phyloP scores from a whole-genome alignment of 371 early-diverging fungal species.

The Rhizopus arrhizus region DNA sequence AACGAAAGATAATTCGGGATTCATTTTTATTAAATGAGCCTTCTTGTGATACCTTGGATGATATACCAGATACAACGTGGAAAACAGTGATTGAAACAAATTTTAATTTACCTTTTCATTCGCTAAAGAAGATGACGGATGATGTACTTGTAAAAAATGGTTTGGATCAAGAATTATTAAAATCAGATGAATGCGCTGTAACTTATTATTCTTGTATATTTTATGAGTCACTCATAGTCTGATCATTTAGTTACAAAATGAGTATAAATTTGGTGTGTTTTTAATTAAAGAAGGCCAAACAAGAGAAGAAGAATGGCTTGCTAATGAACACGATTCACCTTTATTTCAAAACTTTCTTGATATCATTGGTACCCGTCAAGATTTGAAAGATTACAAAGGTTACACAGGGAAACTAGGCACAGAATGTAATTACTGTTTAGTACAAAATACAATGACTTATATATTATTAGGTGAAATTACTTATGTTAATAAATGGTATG shows the following conservation, averaged over 20 bases:
- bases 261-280: constrained; percentile 82
- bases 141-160: constrained; percentile 24
- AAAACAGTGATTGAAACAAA: constrained; percentile 29
- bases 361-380: constrained; percentile 74
- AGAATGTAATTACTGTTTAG: too few species aligned
- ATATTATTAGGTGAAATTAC: constrained; percentile 59
- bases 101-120: constrained; percentile 19
- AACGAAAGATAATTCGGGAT: constrained; percentile 25
- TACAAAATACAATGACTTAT: background rate
- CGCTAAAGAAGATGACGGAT: constrained; percentile 13
- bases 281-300: constrained; percentile 71
- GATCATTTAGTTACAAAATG: constrained; percentile 57
- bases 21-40: constrained; percentile 27
- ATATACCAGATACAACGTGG: constrained; percentile 20
- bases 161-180: constrained; percentile 32
- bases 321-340: constrained; percentile 64
- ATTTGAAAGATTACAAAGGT: constrained; percentile 74
- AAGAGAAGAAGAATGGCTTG: constrained; percentile 79
- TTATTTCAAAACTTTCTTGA: constrained; percentile 68
- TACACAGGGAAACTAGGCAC: constrained; percentile 72
- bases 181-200: constrained; percentile 34
- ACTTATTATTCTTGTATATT: background rate
- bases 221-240: too few species aligned
- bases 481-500: constrained; percentile 75
- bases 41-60: background rate